phyloP scores from a whole-genome alignment of 2,329 filamentous ascomycete species.

The Phyllosticta paracitricarpa region DNA sequence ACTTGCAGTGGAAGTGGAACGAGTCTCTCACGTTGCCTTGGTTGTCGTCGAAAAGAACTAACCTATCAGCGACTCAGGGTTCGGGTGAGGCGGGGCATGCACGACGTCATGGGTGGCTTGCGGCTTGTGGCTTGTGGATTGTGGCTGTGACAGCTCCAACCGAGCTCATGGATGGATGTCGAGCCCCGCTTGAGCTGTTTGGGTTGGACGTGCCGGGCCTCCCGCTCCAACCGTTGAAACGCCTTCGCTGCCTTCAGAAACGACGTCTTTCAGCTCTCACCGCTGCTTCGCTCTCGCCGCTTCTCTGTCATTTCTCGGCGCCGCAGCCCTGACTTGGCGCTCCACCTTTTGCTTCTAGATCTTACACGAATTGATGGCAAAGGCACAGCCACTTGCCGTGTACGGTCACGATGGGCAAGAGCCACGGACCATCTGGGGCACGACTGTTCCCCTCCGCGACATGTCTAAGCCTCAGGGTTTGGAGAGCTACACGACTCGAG shows the following conservation, averaged over 20 bases:
- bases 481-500: neutral
- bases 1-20: neutral
- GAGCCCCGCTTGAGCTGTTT: too few relatives aligned
- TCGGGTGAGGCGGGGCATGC: neutral
- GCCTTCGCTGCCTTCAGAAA: neutral
- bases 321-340: neutral
- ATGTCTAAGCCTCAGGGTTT: neutral
- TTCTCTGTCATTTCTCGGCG: neutral
- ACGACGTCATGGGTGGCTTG: neutral
- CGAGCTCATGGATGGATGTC: neutral
- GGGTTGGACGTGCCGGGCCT: neutral
- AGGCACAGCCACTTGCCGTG: neutral
- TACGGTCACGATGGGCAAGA: neutral
- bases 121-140: too few relatives aligned
- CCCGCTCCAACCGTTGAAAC: neutral
- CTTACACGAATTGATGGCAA: neutral
- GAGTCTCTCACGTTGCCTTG: neutral
- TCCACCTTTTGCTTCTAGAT: neutral
- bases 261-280: neutral
- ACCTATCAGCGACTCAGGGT: slow-evolving; percentile 2
- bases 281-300: neutral
- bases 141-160: neutral
- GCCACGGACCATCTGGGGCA: neutral
- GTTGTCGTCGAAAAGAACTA: neutral
- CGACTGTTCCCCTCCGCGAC: neutral